A percentile compares a stretch with the other conserved stretches of the same genome.
Conservation (phyloP, 768 basidiomycete species). For the Sporobolomyces pararoseus region DNA sequence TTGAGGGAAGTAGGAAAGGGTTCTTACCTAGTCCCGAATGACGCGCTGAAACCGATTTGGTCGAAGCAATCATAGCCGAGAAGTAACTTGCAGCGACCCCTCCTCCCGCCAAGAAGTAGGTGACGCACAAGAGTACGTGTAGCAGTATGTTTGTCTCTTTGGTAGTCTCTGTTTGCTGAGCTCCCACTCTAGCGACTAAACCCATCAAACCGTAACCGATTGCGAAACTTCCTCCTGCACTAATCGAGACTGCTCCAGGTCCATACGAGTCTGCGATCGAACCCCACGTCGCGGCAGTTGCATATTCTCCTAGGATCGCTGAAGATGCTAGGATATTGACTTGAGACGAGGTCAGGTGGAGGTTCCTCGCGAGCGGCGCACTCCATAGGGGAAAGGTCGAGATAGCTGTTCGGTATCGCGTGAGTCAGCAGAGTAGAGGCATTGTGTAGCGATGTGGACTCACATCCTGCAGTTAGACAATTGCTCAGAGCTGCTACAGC, state of each 20-base stretch:
- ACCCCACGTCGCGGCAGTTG: constrained; percentile 22
- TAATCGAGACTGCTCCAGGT: constrained; percentile 24
- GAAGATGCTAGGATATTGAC: constrained; percentile 15
- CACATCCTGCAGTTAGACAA: constrained; percentile 26
- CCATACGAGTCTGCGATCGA: constrained; percentile 24
- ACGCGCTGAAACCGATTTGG: constrained; percentile 32
- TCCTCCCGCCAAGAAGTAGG: constrained; percentile 34
- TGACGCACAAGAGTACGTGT: constrained; percentile 8
- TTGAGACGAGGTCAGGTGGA: constrained; percentile 19
- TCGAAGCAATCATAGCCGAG: constrained; percentile 27
- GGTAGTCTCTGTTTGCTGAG: not conserved
- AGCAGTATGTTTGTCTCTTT: not conserved
- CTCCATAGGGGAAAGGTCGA: constrained; percentile 26
- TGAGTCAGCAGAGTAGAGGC: too few relatives aligned
- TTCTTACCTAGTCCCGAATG: constrained; percentile 39
- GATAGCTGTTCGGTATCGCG: too few relatives aligned
- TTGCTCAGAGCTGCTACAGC: constrained; percentile 6
- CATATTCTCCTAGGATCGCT: constrained; percentile 37
- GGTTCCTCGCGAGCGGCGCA: not conserved
- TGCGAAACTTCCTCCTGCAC: constrained; percentile 10
- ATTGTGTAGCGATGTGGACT: too few relatives aligned
- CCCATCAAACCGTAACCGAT: constrained; percentile 14
- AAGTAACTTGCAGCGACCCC: constrained; percentile 41
- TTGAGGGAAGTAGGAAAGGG: not conserved
- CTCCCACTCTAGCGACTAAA: constrained; percentile 10